Evolutionary conservation across 2,329 filamentous ascomycete genomes (phyloP).

Genomic region (Penicillium sp.): DNA sequence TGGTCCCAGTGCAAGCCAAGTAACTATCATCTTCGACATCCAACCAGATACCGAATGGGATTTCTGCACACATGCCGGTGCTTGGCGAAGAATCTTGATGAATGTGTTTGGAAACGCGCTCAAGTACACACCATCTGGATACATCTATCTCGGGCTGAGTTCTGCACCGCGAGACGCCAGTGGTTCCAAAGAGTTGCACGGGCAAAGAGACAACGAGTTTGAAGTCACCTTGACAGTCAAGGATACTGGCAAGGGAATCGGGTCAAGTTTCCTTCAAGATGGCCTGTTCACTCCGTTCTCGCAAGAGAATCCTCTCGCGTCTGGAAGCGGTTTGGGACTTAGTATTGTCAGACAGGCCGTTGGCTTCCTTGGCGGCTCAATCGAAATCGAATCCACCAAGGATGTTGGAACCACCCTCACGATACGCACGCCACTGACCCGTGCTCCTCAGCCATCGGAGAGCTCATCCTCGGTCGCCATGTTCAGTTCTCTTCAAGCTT

Average conservation of each 20-base stretch:
- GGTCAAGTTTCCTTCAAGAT: conserved; percentile 20
- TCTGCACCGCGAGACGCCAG: conserved; percentile 25
- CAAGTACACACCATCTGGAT: conserved; percentile 50
- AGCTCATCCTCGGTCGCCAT: neutral
- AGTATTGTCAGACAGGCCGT: conserved; percentile 56
- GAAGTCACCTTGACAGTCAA: conserved; percentile 25
- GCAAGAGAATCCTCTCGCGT: conserved; percentile 21
- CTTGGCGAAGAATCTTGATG: conserved; percentile 52
- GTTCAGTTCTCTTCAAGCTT: conserved; percentile 1
- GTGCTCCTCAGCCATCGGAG: neutral
- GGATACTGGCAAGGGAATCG: conserved; percentile 36
- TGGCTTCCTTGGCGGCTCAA: conserved; percentile 26
- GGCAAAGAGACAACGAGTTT: conserved; percentile 1
- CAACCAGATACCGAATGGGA: conserved; percentile 45
- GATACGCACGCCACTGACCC: conserved; percentile 7
- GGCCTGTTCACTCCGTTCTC: conserved; percentile 21
- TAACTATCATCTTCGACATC: conserved; percentile 43
- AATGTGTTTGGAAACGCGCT: conserved; percentile 53
- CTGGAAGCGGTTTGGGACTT: conserved; percentile 37
- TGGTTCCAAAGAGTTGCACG: conserved; percentile 21
- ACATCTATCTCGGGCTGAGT: conserved; percentile 41
- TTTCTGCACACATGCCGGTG: conserved; percentile 49
- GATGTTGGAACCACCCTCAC: conserved; percentile 27
- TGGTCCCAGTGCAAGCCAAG: conserved; percentile 1
- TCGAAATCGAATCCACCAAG: conserved; percentile 28